Evolutionary conservation across 768 basidiomycete genomes (phyloP).

Genomic region (Lactifluus volemus): DNA sequence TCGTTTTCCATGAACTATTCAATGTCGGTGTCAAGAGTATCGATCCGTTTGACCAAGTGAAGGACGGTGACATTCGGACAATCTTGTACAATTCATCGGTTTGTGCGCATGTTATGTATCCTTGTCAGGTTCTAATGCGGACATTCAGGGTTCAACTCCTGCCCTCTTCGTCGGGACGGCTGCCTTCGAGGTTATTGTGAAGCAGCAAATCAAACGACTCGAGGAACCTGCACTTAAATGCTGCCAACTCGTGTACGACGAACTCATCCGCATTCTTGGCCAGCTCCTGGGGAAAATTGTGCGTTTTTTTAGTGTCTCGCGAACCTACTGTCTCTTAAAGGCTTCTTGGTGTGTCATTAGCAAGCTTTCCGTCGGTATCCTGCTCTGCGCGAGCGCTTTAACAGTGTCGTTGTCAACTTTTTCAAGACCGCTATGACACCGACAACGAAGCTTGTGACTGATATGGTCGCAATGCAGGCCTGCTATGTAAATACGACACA

Average conservation of each 20-base stretch:
- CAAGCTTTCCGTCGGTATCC: slow-evolving; percentile 96
- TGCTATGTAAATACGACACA: slow-evolving; percentile 99
- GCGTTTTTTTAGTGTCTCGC: slow-evolving; percentile 23
- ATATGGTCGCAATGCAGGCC: slow-evolving; percentile 97
- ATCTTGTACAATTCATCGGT: slow-evolving; percentile 97
- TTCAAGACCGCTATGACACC: slow-evolving; percentile 92
- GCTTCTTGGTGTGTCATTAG: slow-evolving; percentile 32
- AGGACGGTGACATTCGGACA: slow-evolving; percentile 94
- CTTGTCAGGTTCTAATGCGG: neutral
- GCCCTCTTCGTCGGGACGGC: slow-evolving; percentile 94
- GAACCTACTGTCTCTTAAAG: neutral
- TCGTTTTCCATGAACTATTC: slow-evolving; percentile 98
- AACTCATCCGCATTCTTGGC: slow-evolving; percentile 90
- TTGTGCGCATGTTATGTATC: slow-evolving; percentile 26
- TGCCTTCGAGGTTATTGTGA: slow-evolving; percentile 97
- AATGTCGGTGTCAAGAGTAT: slow-evolving; percentile 93
- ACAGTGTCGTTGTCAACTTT: slow-evolving; percentile 91
- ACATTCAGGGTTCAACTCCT: slow-evolving; percentile 82
- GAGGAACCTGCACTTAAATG: slow-evolving; percentile 94
- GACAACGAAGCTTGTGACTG: slow-evolving; percentile 88
- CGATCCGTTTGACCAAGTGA: slow-evolving; percentile 98
- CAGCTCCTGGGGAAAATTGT: slow-evolving; percentile 89
- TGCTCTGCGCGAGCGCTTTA: slow-evolving; percentile 94
- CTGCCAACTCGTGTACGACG: slow-evolving; percentile 93
- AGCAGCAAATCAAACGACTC: slow-evolving; percentile 95